Evolutionary conservation across 139 green algal genomes (phyloP).

Genomic region (Micractinium sp.): DNA sequence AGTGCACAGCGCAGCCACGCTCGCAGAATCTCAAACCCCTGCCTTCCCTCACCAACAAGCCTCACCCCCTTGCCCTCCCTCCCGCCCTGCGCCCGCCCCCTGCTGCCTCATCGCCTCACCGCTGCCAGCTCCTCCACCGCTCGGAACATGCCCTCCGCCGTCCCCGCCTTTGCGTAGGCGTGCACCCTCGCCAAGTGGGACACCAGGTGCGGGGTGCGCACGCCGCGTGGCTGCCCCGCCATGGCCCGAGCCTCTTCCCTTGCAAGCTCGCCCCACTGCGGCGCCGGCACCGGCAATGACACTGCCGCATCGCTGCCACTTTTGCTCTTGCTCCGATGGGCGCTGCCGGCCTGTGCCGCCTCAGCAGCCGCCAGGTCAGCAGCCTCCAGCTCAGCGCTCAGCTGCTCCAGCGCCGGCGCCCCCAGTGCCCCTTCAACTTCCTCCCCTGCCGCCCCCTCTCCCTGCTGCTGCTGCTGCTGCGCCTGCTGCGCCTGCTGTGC

Average conservation of each 20-base stretch:
- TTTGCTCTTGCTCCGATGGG: too few species aligned
- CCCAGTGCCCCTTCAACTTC: background rate
- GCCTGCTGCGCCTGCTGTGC: background rate
- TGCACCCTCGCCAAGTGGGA: constrained; percentile 37
- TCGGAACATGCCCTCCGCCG: background rate
- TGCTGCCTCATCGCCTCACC: background rate
- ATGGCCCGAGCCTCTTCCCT: background rate
- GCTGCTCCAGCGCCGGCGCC: background rate
- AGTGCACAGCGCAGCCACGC: too few species aligned
- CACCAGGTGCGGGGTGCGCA: background rate
- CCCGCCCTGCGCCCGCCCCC: too few species aligned
- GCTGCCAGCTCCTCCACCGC: background rate
- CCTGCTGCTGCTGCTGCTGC: background rate
- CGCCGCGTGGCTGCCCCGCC: background rate
- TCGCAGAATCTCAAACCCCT: too few species aligned
- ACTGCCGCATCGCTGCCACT: background rate
- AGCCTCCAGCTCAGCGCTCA: constrained; percentile 8
- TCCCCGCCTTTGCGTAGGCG: background rate
- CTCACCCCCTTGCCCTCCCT: too few species aligned
- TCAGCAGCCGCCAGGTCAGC: background rate
- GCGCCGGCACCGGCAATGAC: background rate
- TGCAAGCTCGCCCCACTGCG: background rate
- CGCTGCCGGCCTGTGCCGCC: background rate
- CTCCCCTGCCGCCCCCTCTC: background rate
- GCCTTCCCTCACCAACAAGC: too few species aligned